Percentiles rank a stretch among this genome's conserved stretches.
Conservation (phyloP, 805 yeast genomes). For the Teunomyces stri region DNA sequence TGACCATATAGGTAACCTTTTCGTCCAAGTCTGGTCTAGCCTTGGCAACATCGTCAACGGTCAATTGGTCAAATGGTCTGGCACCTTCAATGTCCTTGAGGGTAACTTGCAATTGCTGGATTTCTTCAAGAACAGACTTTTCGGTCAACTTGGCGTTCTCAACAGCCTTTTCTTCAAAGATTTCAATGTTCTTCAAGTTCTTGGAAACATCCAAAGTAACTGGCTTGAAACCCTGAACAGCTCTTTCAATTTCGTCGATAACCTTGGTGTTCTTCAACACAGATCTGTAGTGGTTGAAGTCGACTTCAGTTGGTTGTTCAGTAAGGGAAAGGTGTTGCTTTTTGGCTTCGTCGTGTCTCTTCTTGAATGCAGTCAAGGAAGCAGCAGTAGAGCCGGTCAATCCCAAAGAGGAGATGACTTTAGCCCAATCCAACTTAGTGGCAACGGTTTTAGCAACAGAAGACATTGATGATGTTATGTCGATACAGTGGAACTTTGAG, state of each 20-base stretch:
- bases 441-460: constrained; percentile 61
- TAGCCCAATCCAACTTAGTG: constrained; percentile 92
- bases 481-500: not conserved
- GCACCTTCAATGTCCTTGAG: constrained; percentile 92
- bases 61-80: constrained; percentile 95
- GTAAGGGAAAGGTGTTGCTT: constrained; percentile 69
- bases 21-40: constrained; percentile 98
- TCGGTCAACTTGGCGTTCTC: constrained; percentile 95
- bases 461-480: constrained; percentile 23
- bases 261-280: constrained; percentile 78
- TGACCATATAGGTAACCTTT: constrained; percentile 91
- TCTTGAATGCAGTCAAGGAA: constrained; percentile 87
- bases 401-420: constrained; percentile 82
- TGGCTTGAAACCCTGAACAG: constrained; percentile 75
- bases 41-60: constrained; percentile 89
- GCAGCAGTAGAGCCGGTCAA: constrained; percentile 90
- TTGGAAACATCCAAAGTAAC: constrained; percentile 81
- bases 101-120: constrained; percentile 81
- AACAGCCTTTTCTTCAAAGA: constrained; percentile 92
- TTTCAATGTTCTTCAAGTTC: constrained; percentile 87
- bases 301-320: constrained; percentile 73
- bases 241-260: constrained; percentile 76
- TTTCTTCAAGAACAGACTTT: constrained; percentile 80
- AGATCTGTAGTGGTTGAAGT: constrained; percentile 76
- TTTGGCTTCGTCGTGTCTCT: constrained; percentile 98